These are phyloP conservation scores for Macadamia integrifolia DNA, from an alignment of 164 flowering plant species.

Conservation along the genomic window DNA sequence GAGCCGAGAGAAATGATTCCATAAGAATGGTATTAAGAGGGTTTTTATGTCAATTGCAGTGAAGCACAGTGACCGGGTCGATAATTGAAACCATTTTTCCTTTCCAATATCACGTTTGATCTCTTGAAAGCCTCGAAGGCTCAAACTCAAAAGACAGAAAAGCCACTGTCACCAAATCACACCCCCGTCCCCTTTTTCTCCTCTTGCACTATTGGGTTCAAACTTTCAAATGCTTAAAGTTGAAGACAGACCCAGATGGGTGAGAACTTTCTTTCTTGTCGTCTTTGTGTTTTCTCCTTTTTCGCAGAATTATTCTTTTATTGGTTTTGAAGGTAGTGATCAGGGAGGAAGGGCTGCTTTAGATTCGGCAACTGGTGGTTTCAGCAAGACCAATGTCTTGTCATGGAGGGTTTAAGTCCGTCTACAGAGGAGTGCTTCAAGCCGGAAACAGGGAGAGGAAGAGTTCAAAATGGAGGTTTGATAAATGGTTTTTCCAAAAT, in stretches of 20 bases:
- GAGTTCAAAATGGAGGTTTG: conserved; percentile 88
- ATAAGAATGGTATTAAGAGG: too few species aligned
- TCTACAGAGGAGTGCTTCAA: conserved; percentile 75
- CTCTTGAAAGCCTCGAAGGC: too few species aligned
- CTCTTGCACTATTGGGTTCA: conserved; percentile 10
- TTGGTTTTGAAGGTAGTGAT: conserved; percentile 29
- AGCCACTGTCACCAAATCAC: too few species aligned
- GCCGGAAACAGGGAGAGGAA: conserved; percentile 93
- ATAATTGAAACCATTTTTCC: too few species aligned
- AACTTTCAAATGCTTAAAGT: conserved; percentile 24
- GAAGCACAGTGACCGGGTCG: too few species aligned
- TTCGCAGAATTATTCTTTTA: not conserved
- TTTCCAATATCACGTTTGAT: too few species aligned
- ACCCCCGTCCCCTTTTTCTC: too few species aligned
- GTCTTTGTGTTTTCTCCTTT: not conserved
- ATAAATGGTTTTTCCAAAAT: not conserved
- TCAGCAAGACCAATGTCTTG: conserved; percentile 83
- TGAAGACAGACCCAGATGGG: conserved; percentile 33
- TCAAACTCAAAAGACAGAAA: too few species aligned
- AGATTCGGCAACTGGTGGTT: conserved; percentile 79
- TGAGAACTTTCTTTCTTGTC: conserved; percentile 16
- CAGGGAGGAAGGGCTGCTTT: conserved; percentile 30
- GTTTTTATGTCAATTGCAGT: too few species aligned
- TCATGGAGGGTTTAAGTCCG: conserved; percentile 87
- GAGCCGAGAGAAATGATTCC: too few species aligned